phyloP scores from a whole-genome alignment of 441 rosid genomes.

The Capsella rubella region DNA sequence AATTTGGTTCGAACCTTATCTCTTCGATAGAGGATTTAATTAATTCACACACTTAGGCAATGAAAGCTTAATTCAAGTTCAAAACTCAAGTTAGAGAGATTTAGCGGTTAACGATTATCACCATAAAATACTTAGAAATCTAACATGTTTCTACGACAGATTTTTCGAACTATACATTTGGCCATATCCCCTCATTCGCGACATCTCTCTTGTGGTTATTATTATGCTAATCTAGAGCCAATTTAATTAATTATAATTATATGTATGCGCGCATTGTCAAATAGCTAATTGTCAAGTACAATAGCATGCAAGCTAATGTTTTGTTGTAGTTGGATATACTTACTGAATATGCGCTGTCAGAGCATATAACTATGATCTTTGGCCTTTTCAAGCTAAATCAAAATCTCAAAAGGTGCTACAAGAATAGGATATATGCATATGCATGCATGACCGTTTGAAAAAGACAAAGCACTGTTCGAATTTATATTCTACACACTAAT shows the following conservation, averaged over 20 bases:
- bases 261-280: not conserved
- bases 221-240: not conserved
- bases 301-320: constrained; percentile 20
- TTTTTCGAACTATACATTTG: not conserved
- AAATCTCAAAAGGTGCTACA: constrained; percentile 17
- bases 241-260: not conserved
- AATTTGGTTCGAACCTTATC: not conserved
- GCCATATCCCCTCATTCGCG: not conserved
- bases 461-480: not conserved
- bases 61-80: constrained; percentile 16
- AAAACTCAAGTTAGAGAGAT: not conserved
- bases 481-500: not conserved
- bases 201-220: not conserved
- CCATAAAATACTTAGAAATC: constrained; percentile 11
- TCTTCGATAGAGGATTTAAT: constrained; percentile 9
- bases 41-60: not conserved
- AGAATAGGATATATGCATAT: not conserved
- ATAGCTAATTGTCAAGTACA: constrained; percentile 8
- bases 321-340: constrained; percentile 31
- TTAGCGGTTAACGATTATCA: not conserved
- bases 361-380: constrained; percentile 25
- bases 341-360: constrained; percentile 31
- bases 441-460: not conserved
- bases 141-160: not conserved
- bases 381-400: constrained; percentile 20